phyloP scores from a whole-genome alignment of 148 eudicot genomes.

The Talinum fruticosum region DNA sequence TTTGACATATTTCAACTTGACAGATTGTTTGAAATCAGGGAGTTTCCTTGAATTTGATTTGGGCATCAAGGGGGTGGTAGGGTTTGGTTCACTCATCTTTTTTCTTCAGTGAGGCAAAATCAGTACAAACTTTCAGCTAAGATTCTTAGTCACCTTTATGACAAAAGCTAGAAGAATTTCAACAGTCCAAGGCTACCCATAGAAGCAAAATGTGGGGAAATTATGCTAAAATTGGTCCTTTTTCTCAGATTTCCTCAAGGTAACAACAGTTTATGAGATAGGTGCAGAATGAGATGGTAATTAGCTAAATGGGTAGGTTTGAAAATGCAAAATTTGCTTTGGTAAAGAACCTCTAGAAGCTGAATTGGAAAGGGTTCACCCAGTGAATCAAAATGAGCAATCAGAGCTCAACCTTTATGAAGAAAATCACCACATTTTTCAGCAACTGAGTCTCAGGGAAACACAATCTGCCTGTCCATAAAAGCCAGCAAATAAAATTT shows the following conservation, averaged over 20 bases:
- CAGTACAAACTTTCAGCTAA: not conserved
- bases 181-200: slow-evolving; percentile 7
- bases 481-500: not conserved
- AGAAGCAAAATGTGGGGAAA: not conserved
- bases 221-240: not conserved
- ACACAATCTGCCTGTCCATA: not conserved
- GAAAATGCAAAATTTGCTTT: slow-evolving; percentile 18
- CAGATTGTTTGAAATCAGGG: slow-evolving; percentile 47
- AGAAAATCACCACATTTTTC: slow-evolving; percentile 15
- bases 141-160: not conserved
- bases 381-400: not conserved
- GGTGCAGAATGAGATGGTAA: slow-evolving; percentile 3
- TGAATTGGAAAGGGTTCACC: slow-evolving; percentile 5
- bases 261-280: not conserved
- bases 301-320: slow-evolving; percentile 17
- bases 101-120: not conserved
- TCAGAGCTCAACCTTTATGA: slow-evolving; percentile 9
- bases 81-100: slow-evolving; percentile 37
- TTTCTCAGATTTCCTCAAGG: not conserved
- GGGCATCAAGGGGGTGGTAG: slow-evolving; percentile 21
- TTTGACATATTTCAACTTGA: slow-evolving; percentile 59
- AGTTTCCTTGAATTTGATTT: slow-evolving; percentile 38
- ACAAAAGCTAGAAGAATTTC: slow-evolving; percentile 2
- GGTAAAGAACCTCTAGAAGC: slow-evolving; percentile 2
- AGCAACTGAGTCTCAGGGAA: slow-evolving; percentile 13